These are phyloP conservation scores for Cercospora sojina DNA, from an alignment of 2,329 filamentous ascomycete genomes.

Conservation along the genomic window DNA sequence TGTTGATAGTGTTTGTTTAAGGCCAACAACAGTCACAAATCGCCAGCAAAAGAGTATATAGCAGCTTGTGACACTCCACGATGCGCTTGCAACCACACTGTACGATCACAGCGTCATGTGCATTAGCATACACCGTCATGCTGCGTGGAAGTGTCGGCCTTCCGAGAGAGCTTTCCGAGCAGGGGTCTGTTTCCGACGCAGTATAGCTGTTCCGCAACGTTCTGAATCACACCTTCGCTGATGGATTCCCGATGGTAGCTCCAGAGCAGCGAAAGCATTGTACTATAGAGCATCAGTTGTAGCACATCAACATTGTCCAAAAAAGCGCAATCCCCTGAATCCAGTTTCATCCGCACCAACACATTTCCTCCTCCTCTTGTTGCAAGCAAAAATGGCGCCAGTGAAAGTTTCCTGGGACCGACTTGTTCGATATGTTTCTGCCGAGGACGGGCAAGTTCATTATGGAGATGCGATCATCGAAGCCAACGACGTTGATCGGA, in stretches of 20 bases:
- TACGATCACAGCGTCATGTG: background rate
- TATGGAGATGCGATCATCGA: background rate
- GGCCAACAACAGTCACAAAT: background rate
- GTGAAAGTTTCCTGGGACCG: background rate
- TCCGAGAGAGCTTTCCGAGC: background rate
- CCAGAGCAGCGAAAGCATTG: background rate
- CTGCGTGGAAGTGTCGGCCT: background rate
- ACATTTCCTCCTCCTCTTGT: background rate
- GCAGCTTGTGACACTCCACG: background rate
- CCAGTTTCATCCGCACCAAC: background rate
- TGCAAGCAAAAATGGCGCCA: background rate
- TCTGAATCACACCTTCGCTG: background rate
- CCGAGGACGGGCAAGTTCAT: background rate
- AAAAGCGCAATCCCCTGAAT: background rate
- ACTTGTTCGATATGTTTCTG: background rate
- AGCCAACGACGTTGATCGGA: background rate
- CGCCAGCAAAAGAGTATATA: background rate
- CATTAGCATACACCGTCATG: background rate
- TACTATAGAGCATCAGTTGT: background rate
- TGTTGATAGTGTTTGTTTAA: background rate
- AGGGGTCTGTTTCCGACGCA: background rate
- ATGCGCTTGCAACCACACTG: background rate
- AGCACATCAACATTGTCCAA: background rate
- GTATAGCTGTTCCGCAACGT: background rate
- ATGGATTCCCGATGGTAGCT: background rate